These are phyloP conservation scores for Bjerkandera adusta DNA, from an alignment of 1,284 basidiomycete species.

Conservation along the genomic window DNA sequence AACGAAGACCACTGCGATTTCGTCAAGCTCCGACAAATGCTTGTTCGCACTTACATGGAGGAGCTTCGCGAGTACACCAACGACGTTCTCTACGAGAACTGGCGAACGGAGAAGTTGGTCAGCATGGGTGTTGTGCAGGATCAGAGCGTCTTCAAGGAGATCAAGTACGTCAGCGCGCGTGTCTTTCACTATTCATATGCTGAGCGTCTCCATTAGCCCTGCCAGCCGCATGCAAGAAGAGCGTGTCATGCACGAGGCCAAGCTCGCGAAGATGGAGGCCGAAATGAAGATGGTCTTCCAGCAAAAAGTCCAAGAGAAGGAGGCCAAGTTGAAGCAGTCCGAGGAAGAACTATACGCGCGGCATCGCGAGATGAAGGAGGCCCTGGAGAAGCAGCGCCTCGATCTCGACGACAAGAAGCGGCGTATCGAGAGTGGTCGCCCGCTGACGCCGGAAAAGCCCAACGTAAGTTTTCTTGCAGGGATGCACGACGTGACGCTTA, in stretches of 20 bases:
- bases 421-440: conserved; percentile 90
- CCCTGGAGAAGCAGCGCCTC: conserved; percentile 92
- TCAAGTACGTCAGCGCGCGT: conserved; percentile 82
- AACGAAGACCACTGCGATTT: conserved; percentile 99
- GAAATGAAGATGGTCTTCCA: conserved; percentile 99
- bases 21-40: conserved; percentile 97
- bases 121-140: conserved; percentile 97
- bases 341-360: conserved; percentile 97
- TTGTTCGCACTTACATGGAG: conserved; percentile 97
- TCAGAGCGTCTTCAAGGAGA: conserved; percentile 95
- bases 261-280: conserved; percentile 97
- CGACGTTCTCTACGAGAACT: conserved; percentile 92
- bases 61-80: conserved; percentile 95
- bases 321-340: conserved; percentile 95
- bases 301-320: conserved; percentile 98
- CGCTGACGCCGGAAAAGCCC: conserved; percentile 92
- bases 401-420: conserved; percentile 99
- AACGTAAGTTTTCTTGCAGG: conserved; percentile 45
- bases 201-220: conserved; percentile 53
- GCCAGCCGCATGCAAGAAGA: conserved; percentile 95
- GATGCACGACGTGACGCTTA: conserved; percentile 1
- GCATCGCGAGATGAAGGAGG: conserved; percentile 98
- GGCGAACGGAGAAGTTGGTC: conserved; percentile 91
- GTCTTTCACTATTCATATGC: background rate
- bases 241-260: conserved; percentile 89